Evolutionary conservation across 257 asterid species (phyloP), one percentile per base, ranked within the genome.

Genomic region (Salvia hispanica): DNA sequence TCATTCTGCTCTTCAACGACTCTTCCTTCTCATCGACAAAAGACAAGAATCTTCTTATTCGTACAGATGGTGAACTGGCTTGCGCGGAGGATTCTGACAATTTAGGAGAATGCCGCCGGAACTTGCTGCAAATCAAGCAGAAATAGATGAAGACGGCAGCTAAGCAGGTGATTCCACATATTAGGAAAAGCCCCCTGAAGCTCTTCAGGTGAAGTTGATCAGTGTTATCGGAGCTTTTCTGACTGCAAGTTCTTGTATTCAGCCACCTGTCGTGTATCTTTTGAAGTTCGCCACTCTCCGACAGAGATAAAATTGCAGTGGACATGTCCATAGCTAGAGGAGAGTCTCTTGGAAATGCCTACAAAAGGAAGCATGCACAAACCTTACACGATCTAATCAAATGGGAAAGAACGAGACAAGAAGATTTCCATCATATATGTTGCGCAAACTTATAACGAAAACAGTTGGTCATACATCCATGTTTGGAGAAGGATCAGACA

Each of bases 261-360:
- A 88, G 84, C 97, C 97, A 91, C 70, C 70, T 81, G 64, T 83
- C 55, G 18, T 78, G 90, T 76, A 91, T 80, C 82, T 80, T 77
- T 64, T 86, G 81, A 39, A 91, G 89, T 44, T 79, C 57, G 8
- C 94, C 94, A 37, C 47, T 81, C 78, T 90, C 97, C 1, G 97
- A 78, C 52, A 90, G 77, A 21, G 85, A 74, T 50, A 88, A 66
- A 5, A 88, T 83, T 52, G 97, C 88, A 15, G 94, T 88, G 7
- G 97, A 88, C 83, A 90, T 76, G 82, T 90, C 95, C 36, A 77
- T 72, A 9, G 94, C 95, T 53, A 90, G 74, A 1, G 94, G 97
- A 8, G 97, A 90, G 77, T 80, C 94, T 73, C 82, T 82, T 44
- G 82, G 86, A 78, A 90, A 88, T 40, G 89, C 97, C 97, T 90